phyloP scores from a whole-genome alignment of 2,329 filamentous ascomycete species.

The Nakataea oryzae region DNA sequence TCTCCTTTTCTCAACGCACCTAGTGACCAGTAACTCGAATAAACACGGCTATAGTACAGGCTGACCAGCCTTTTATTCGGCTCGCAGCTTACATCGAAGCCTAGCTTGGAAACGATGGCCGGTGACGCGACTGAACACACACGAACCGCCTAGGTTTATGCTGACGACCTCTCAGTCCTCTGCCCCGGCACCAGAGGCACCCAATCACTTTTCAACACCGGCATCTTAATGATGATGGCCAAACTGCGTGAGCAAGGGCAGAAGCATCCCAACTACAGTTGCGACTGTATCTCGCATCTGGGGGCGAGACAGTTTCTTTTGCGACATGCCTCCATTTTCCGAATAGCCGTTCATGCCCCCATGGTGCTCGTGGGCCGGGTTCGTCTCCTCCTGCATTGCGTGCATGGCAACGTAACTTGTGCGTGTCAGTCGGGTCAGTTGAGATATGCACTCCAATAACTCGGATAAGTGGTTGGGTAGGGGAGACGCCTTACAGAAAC shows the following conservation, averaged over 20 bases:
- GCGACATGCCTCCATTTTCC: constrained; percentile 31
- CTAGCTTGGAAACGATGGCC: background rate
- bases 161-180: background rate
- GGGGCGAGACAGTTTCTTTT: constrained; percentile 43
- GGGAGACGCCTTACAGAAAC: constrained; percentile 62
- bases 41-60: background rate
- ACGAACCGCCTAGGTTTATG: background rate
- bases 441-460: background rate
- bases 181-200: background rate
- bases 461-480: background rate
- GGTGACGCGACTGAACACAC: background rate
- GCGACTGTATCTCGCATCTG: constrained; percentile 60
- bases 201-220: too few relatives aligned
- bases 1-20: background rate
- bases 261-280: constrained; percentile 65
- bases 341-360: constrained; percentile 40
- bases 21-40: background rate
- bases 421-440: constrained; percentile 6
- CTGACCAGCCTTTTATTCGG: background rate
- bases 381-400: constrained; percentile 75
- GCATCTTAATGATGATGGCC: constrained; percentile 55
- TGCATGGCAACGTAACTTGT: constrained; percentile 93
- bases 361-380: constrained; percentile 39
- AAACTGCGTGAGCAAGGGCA: constrained; percentile 68
- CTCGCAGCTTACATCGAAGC: background rate